A percentile compares a stretch with the other conserved stretches of the same genome.
These are phyloP conservation scores for Xerocomus amazonicus DNA, from an alignment of 1,284 basidiomycete species.

Conservation along the genomic window DNA sequence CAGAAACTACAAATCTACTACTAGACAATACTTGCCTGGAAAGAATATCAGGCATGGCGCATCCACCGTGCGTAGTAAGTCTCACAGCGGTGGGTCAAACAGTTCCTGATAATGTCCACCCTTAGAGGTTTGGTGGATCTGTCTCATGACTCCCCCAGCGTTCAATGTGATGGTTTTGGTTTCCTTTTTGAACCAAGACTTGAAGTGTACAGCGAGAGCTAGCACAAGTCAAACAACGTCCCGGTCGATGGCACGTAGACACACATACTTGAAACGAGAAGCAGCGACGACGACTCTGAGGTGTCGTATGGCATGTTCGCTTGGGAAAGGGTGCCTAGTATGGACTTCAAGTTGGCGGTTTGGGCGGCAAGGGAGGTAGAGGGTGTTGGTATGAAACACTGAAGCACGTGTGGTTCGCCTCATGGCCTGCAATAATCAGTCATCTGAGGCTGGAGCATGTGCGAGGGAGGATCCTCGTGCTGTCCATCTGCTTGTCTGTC, in stretches of 20 bases:
- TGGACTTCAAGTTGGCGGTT: no score
- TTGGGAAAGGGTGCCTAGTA: no score
- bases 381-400: no score
- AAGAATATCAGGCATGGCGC: background rate
- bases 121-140: background rate
- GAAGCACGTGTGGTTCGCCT: no score
- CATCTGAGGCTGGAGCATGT: no score
- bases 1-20: background rate
- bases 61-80: background rate
- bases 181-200: background rate
- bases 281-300: background rate
- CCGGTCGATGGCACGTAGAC: no score
- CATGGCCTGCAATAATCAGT: no score
- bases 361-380: no score
- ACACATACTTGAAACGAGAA: background rate
- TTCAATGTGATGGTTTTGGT: background rate
- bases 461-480: no score
- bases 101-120: background rate
- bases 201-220: slow-evolving; percentile 3
- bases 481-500: no score
- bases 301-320: background rate
- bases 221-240: background rate
- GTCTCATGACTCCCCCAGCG: background rate
- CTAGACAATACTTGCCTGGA: background rate
- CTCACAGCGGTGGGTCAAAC: slow-evolving; percentile 8